Conservation (phyloP, 176 grass and related monocot species). For the Eremochloa ophiuroides region DNA sequence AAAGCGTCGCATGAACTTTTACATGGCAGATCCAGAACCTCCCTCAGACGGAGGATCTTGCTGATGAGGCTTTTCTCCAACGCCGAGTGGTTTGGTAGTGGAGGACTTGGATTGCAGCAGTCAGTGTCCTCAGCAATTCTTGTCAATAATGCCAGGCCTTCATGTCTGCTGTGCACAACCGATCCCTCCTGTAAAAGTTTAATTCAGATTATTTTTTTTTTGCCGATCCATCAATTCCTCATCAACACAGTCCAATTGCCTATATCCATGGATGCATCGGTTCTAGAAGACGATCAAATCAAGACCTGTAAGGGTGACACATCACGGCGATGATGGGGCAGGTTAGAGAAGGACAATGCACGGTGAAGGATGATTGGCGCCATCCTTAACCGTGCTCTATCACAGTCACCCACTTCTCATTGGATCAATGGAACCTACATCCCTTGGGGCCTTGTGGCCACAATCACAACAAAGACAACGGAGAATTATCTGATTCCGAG, state of each 20-base stretch:
- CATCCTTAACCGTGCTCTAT: conserved; percentile 12
- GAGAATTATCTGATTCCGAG: neutral
- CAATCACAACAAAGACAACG: neutral
- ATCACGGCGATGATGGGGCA: neutral
- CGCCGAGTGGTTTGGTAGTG: neutral
- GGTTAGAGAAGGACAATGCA: conserved; percentile 13
- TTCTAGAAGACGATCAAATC: neutral
- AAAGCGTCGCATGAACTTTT: neutral
- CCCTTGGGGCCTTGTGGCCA: neutral
- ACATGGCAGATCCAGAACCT: conserved; percentile 10
- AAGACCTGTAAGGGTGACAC: neutral
- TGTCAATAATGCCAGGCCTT: conserved; percentile 16
- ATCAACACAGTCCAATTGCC: neutral
- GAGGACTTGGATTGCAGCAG: neutral
- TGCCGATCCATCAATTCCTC: neutral
- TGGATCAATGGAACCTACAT: conserved; percentile 10
- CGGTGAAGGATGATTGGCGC: conserved; percentile 1
- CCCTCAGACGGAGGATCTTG: conserved; percentile 13
- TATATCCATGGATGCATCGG: neutral
- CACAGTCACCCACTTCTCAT: neutral
- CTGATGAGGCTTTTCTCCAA: neutral
- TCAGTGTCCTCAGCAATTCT: neutral
- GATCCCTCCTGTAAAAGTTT: conserved; percentile 8
- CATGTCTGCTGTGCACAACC: neutral
- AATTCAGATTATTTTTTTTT: neutral